phyloP scores from a whole-genome alignment of 441 rosid genomes.

The Sinapis alba region DNA sequence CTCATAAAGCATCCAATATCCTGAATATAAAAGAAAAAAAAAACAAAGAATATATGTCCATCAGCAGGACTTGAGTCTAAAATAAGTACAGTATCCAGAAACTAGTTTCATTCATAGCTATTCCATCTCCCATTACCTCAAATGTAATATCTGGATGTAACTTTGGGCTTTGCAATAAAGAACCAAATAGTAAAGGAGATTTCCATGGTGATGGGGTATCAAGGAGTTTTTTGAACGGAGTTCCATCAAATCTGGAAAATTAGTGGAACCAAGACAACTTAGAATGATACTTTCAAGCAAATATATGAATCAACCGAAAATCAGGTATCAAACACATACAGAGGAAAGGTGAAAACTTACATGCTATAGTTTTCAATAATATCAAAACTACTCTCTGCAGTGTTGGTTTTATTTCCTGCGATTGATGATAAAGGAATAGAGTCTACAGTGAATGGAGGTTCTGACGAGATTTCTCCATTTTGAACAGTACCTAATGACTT shows the following conservation, averaged over 20 bases:
- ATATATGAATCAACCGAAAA: conserved; percentile 11
- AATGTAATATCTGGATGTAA: conserved; percentile 85
- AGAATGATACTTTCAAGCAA: conserved; percentile 9
- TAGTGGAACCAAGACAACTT: conserved; percentile 12
- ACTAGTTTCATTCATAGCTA: conserved; percentile 3
- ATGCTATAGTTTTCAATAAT: conserved; percentile 59
- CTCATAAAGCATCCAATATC: conserved; percentile 89
- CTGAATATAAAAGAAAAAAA: conserved; percentile 44
- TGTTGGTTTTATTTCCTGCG: conserved; percentile 42
- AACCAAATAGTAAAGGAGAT: conserved; percentile 91
- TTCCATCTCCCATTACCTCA: conserved; percentile 58
- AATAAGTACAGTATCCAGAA: conserved; percentile 14
- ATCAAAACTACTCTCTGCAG: conserved; percentile 47
- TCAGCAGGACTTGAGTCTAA: neutral
- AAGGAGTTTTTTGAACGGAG: conserved; percentile 77
- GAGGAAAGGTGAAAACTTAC: conserved; percentile 51
- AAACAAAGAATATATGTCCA: neutral
- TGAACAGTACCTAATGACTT: conserved; percentile 47
- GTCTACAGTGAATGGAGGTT: conserved; percentile 48
- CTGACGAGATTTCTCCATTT: conserved; percentile 49
- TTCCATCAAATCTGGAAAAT: conserved; percentile 75
- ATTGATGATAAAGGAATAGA: conserved; percentile 50
- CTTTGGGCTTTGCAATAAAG: conserved; percentile 81
- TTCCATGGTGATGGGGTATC: conserved; percentile 98
- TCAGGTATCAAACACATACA: conserved; percentile 11